Conservation (phyloP, 108 stramenopile species). For the Nitzschia inconspicua region DNA sequence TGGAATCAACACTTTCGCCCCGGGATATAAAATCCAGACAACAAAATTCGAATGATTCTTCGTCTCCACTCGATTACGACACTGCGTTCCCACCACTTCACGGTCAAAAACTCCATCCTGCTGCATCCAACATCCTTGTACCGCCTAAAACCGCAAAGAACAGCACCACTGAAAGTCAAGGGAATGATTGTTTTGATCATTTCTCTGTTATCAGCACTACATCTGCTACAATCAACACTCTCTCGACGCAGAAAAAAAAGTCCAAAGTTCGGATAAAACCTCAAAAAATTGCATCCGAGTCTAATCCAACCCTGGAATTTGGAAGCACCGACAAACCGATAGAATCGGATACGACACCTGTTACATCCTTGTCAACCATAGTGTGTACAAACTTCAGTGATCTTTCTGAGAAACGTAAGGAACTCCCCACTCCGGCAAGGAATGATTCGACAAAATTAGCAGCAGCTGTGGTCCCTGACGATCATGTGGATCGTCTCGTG, state of each 20-base stretch:
- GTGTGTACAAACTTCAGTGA: not conserved
- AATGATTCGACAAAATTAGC: not conserved
- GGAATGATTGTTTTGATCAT: no score
- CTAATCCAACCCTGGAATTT: not conserved
- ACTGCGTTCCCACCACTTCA: constrained; percentile 47
- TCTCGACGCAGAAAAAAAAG: constrained; percentile 20
- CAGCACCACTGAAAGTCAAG: no score
- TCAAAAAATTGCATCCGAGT: not conserved
- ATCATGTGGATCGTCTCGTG: constrained; percentile 40
- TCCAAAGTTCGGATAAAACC: constrained; percentile 8
- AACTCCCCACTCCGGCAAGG: not conserved
- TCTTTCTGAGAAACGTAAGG: not conserved
- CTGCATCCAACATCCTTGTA: constrained; percentile 8
- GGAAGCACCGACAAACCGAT: not conserved
- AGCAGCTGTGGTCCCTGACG: not conserved
- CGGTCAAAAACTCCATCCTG: constrained; percentile 14
- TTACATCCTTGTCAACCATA: not conserved
- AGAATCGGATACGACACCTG: constrained; percentile 4
- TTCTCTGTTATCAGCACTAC: no score
- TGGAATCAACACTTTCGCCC: no score
- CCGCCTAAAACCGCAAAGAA: constrained; percentile 1
- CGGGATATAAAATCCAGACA: no score
- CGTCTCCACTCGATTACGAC: constrained; percentile 34
- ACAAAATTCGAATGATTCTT: no score
- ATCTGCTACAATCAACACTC: constrained; percentile 15